Conservation (phyloP, 805 yeast genomes). For the Saccharomycopsis schoenii region DNA sequence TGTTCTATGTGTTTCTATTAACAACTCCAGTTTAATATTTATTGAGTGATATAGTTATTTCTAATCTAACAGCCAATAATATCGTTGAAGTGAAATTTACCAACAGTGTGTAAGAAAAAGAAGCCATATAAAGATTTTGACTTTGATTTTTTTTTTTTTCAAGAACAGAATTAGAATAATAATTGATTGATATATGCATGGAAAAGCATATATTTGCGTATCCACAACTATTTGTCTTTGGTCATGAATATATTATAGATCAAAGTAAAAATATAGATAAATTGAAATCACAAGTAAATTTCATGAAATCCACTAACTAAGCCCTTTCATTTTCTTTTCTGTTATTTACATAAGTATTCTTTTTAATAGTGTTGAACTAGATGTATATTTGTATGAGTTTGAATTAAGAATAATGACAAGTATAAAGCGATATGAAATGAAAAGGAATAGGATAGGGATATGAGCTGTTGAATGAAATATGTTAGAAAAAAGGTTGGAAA, state of each 20-base stretch:
- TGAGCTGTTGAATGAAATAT: too few species aligned
- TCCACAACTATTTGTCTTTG: neutral
- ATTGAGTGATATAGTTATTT: too few species aligned
- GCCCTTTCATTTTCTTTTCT: neutral
- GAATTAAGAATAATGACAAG: neutral
- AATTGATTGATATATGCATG: neutral
- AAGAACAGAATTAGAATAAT: neutral
- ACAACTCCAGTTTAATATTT: too few species aligned
- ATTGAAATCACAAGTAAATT: neutral
- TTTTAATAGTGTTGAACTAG: constrained; percentile 1
- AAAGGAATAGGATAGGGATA: neutral
- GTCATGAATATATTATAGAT: neutral
- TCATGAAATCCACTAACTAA: neutral
- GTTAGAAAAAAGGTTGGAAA: neutral
- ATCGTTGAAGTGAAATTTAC: too few species aligned
- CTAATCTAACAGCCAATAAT: too few species aligned
- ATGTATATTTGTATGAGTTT: neutral
- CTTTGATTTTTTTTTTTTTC: neutral
- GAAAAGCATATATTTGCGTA: neutral
- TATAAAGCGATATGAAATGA: neutral
- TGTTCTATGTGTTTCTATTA: neutral
- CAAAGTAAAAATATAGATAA: neutral
- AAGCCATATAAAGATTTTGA: neutral
- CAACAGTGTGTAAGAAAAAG: too few species aligned
- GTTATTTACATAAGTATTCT: neutral